Conservation (phyloP, 352 stramenopile genomes). For the Pythium myriotylum region DNA sequence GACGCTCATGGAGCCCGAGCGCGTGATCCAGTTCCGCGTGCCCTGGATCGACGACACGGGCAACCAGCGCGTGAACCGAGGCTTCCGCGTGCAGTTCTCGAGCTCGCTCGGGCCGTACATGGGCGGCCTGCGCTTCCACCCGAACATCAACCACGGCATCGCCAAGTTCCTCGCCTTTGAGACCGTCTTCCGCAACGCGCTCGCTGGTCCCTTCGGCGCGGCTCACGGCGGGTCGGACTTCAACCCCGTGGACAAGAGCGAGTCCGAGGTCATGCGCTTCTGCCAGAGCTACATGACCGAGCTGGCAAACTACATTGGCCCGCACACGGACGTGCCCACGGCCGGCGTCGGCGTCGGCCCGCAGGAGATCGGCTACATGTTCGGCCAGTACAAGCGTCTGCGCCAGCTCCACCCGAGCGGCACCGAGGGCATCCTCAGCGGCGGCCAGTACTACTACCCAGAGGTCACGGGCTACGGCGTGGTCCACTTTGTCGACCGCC, state of each 20-base stretch:
- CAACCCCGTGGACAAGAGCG: slow-evolving; percentile 96
- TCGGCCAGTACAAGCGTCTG: slow-evolving; percentile 98
- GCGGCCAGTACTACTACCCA: slow-evolving; percentile 87
- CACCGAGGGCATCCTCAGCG: slow-evolving; percentile 89
- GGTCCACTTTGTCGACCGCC: slow-evolving; percentile 95
- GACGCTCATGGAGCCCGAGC: slow-evolving; percentile 95
- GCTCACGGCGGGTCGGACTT: slow-evolving; percentile 95
- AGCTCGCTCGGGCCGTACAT: slow-evolving; percentile 92
- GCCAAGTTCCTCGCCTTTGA: slow-evolving; percentile 95
- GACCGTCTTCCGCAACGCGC: slow-evolving; percentile 95
- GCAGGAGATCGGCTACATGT: slow-evolving; percentile 97
- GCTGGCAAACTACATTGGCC: slow-evolving; percentile 97
- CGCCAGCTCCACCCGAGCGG: slow-evolving; percentile 77
- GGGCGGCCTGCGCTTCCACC: slow-evolving; percentile 95
- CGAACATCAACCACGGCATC: slow-evolving; percentile 87
- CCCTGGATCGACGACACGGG: slow-evolving; percentile 97
- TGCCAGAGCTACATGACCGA: slow-evolving; percentile 99
- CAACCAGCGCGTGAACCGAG: slow-evolving; percentile 95
- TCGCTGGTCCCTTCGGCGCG: slow-evolving; percentile 79
- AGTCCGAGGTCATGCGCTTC: slow-evolving; percentile 98
- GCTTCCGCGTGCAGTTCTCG: slow-evolving; percentile 97
- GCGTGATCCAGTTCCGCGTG: slow-evolving; percentile 95
- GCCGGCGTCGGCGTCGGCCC: slow-evolving; percentile 94
- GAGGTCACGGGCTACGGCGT: slow-evolving; percentile 94
- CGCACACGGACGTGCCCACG: slow-evolving; percentile 94